phyloP scores from a whole-genome alignment of 2,329 filamentous ascomycete species.

The Epichloe hybrida region DNA sequence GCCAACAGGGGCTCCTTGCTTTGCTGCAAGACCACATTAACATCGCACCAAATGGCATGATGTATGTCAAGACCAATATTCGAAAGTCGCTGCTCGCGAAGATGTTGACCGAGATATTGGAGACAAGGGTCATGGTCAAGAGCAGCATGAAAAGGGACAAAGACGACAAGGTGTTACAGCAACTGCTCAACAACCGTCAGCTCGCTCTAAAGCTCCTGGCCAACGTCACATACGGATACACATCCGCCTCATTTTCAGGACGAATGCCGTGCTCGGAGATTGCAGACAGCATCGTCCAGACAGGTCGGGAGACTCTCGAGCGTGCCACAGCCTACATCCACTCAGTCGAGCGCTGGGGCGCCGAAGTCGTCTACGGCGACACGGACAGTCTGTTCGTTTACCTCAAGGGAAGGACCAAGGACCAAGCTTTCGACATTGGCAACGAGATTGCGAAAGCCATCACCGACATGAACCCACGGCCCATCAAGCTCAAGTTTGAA shows the following conservation, averaged over 20 bases:
- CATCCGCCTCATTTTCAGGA: constrained; percentile 90
- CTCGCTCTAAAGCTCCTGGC: constrained; percentile 89
- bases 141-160: constrained; percentile 91
- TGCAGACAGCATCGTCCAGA: constrained; percentile 95
- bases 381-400: constrained; percentile 92
- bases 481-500: constrained; percentile 93
- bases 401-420: constrained; percentile 72
- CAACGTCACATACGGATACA: constrained; percentile 98
- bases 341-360: constrained; percentile 72
- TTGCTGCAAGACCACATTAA: constrained; percentile 78
- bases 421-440: constrained; percentile 84
- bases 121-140: constrained; percentile 96
- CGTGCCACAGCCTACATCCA: constrained; percentile 89
- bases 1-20: constrained; percentile 60
- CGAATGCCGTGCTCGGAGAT: constrained; percentile 98
- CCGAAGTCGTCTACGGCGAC: constrained; percentile 95
- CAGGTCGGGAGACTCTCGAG: constrained; percentile 85
- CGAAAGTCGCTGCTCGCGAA: constrained; percentile 86
- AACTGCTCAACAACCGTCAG: constrained; percentile 83
- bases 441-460: constrained; percentile 81
- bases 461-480: constrained; percentile 79
- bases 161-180: constrained; percentile 72
- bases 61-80: constrained; percentile 77
- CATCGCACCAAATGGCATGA: constrained; percentile 89
- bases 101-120: constrained; percentile 91